Conservation (phyloP, 2,329 filamentous ascomycete genomes). For the Cladosporium sp. region DNA sequence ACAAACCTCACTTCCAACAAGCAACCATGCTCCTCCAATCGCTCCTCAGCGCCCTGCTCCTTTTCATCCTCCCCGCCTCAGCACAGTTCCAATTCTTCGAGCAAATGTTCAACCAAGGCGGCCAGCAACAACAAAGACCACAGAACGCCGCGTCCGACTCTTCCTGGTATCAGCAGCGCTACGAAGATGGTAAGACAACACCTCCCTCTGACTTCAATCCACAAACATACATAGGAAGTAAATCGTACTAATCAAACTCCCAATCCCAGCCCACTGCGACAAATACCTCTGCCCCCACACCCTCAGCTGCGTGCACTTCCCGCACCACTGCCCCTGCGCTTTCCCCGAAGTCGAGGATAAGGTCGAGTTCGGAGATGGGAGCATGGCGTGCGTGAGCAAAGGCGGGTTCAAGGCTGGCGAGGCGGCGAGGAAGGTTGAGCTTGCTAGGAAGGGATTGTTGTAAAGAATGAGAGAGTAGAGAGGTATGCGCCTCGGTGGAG, state of each 20-base stretch:
- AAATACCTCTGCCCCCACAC: slow-evolving; percentile 95
- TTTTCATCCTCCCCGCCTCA: slow-evolving; percentile 55
- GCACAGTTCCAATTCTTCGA: slow-evolving; percentile 98
- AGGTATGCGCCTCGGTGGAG: no score
- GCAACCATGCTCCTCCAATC: slow-evolving; percentile 31
- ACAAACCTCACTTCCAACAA: neutral
- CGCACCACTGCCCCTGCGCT: slow-evolving; percentile 93
- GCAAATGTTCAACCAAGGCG: slow-evolving; percentile 77
- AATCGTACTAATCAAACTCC: neutral
- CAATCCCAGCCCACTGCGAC: slow-evolving; percentile 72
- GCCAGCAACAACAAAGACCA: slow-evolving; percentile 55
- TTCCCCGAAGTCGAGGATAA: slow-evolving; percentile 64
- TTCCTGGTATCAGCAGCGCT: slow-evolving; percentile 69
- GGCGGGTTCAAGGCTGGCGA: slow-evolving; percentile 71
- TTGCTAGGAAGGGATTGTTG: slow-evolving; percentile 73
- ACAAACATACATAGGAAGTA: no score
- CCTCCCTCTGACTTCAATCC: neutral
- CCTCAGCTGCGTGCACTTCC: slow-evolving; percentile 90
- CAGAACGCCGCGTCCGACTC: slow-evolving; percentile 85
- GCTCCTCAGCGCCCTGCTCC: slow-evolving; percentile 44
- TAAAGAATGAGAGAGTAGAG: slow-evolving; percentile 39
- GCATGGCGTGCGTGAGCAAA: slow-evolving; percentile 68
- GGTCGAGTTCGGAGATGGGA: slow-evolving; percentile 68
- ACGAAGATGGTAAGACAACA: slow-evolving; percentile 59
- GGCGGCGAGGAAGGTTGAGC: slow-evolving; percentile 69